These are phyloP conservation scores for Magnolia sinica DNA, from an alignment of 164 flowering plant species.

Conservation along the genomic window DNA sequence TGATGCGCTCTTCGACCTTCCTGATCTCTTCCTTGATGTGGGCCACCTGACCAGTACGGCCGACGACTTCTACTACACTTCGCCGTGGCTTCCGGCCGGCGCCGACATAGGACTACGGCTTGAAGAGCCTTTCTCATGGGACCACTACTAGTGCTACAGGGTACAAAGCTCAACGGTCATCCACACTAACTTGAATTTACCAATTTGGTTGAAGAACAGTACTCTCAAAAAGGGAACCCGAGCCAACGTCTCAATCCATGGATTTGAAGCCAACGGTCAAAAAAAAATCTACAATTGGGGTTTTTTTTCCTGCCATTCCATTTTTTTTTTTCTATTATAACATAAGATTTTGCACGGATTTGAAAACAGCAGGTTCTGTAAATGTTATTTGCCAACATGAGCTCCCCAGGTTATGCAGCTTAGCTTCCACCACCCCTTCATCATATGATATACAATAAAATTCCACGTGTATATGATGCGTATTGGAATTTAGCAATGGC, in stretches of 20 bases:
- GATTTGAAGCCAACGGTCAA: neutral
- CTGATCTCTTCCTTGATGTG: conserved; percentile 23
- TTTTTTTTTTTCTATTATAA: neutral
- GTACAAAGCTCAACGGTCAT: neutral
- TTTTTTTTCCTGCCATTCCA: neutral
- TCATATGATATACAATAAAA: neutral
- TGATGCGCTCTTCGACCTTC: conserved; percentile 25
- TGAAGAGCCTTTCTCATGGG: conserved; percentile 20
- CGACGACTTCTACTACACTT: conserved; percentile 12
- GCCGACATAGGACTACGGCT: conserved; percentile 8
- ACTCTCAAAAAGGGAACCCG: neutral
- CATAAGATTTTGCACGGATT: neutral
- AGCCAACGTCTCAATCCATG: neutral
- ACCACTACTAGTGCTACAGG: neutral
- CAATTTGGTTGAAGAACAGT: neutral
- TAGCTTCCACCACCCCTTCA: neutral
- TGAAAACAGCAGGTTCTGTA: neutral
- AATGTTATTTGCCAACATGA: neutral
- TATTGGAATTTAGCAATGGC: neutral
- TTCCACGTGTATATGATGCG: neutral
- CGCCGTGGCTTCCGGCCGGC: conserved; percentile 10
- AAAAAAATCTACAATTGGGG: neutral
- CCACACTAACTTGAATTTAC: neutral
- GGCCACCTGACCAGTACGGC: neutral
- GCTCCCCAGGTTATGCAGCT: neutral